Conservation (phyloP, 2,329 filamentous ascomycete species). For the Aspergillus pseudoterreus region DNA sequence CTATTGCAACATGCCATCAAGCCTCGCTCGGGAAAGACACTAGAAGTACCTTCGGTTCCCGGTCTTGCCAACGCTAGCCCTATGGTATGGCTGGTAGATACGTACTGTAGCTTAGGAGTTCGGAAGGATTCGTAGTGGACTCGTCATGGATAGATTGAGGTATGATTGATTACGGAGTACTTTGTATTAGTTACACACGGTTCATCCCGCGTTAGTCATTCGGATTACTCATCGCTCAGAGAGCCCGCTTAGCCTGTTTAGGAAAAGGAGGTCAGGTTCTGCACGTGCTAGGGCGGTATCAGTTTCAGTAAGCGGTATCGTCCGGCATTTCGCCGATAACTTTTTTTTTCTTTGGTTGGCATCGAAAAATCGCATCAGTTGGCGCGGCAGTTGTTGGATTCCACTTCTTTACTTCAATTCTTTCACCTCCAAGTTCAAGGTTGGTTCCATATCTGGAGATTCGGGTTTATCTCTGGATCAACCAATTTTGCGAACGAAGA, state of each 20-base stretch:
- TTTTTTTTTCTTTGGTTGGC: constrained; percentile 23
- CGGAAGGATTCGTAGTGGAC: background rate
- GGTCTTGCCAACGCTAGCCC: background rate
- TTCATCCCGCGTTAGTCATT: background rate
- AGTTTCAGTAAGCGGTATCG: constrained; percentile 10
- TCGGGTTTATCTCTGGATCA: background rate
- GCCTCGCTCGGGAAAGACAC: no score
- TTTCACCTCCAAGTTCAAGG: background rate
- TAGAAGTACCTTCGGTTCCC: background rate
- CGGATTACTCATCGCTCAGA: background rate
- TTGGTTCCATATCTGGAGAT: background rate
- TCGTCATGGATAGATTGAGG: background rate
- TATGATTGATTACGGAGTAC: background rate
- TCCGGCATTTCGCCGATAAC: constrained; percentile 25
- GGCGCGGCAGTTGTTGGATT: background rate
- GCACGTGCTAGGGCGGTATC: constrained; percentile 17
- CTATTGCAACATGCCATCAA: background rate
- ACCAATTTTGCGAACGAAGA: background rate
- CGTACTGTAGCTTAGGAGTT: background rate
- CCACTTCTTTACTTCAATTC: background rate
- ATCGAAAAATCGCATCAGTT: no score
- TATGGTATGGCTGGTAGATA: background rate
- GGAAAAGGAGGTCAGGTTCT: background rate
- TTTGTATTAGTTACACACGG: background rate
- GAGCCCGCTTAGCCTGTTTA: background rate